phyloP scores from a whole-genome alignment of 2,329 filamentous ascomycete genomes.

The Chaetomiaceae sp. region DNA sequence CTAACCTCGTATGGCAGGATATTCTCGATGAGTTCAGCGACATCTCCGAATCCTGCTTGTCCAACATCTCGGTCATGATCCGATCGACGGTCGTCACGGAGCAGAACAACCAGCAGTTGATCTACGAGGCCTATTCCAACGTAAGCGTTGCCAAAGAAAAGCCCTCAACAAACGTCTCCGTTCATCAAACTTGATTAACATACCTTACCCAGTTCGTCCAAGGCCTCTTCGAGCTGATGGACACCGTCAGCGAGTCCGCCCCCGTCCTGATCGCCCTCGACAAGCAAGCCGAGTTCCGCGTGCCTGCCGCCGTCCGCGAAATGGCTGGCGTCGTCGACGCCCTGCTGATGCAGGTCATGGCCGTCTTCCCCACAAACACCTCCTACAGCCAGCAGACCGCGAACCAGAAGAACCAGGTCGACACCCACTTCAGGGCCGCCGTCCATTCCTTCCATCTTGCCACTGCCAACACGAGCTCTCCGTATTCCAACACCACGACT shows the following conservation, averaged over 20 bases:
- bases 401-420: constrained; percentile 21
- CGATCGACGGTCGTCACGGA: constrained; percentile 17
- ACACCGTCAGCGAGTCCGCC: constrained; percentile 15
- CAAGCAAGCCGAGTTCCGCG: constrained; percentile 22
- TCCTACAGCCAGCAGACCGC: constrained; percentile 19
- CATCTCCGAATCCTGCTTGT: constrained; percentile 21
- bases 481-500: constrained; percentile 20
- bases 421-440: constrained; percentile 19
- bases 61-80: constrained; percentile 22
- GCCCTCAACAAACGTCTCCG: background rate
- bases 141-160: background rate
- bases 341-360: constrained; percentile 19
- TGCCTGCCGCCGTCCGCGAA: constrained; percentile 18
- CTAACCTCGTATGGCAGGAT: constrained; percentile 6
- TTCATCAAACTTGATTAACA: too few species aligned
- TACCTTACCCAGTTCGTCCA: constrained; percentile 20
- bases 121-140: constrained; percentile 23
- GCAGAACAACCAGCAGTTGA: constrained; percentile 15
- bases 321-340: constrained; percentile 17
- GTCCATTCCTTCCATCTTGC: constrained; percentile 22
- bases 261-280: constrained; percentile 17
- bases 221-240: constrained; percentile 20
- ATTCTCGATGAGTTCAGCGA: constrained; percentile 23
- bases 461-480: constrained; percentile 20
- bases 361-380: constrained; percentile 16